A percentile compares a stretch with the other conserved stretches of the same genome.
Evolutionary conservation across 2,329 filamentous ascomycete genomes (phyloP).

Genomic region (Venturia aucupariae): DNA sequence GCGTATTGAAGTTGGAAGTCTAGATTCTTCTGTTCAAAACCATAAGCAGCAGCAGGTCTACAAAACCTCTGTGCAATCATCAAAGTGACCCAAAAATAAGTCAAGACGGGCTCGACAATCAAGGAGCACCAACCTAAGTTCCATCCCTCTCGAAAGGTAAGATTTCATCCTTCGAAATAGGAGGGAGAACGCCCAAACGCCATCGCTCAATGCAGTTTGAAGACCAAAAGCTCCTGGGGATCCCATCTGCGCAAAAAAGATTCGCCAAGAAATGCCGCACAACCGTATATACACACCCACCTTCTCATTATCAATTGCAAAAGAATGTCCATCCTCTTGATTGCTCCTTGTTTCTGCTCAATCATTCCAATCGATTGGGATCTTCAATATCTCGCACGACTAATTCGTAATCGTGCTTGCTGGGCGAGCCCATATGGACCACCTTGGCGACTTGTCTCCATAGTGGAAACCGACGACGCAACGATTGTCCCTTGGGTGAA

Average conservation of each 20-base stretch:
- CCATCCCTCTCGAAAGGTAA: background rate
- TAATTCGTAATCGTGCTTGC: background rate
- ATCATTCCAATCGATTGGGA: background rate
- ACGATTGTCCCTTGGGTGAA: conserved; percentile 6
- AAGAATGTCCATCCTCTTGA: background rate
- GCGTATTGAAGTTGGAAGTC: background rate
- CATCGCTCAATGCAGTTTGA: conserved; percentile 1
- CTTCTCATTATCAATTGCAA: background rate
- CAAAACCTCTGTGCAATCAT: background rate
- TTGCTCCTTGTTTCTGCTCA: background rate
- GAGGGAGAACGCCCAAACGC: background rate
- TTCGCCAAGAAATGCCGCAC: background rate
- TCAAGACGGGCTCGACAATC: background rate
- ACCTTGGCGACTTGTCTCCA: conserved; percentile 2
- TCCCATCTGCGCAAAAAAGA: background rate
- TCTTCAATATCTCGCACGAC: conserved; percentile 2
- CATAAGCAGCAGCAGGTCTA: too few relatives aligned
- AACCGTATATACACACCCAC: background rate
- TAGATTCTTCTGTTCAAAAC: background rate
- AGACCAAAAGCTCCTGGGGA: background rate
- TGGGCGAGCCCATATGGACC: background rate
- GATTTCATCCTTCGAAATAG: background rate
- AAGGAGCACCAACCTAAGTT: background rate
- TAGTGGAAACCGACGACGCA: background rate
- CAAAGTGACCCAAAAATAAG: background rate